Conservation (phyloP, 23 red algal species). For the Gracilaria caudata region DNA sequence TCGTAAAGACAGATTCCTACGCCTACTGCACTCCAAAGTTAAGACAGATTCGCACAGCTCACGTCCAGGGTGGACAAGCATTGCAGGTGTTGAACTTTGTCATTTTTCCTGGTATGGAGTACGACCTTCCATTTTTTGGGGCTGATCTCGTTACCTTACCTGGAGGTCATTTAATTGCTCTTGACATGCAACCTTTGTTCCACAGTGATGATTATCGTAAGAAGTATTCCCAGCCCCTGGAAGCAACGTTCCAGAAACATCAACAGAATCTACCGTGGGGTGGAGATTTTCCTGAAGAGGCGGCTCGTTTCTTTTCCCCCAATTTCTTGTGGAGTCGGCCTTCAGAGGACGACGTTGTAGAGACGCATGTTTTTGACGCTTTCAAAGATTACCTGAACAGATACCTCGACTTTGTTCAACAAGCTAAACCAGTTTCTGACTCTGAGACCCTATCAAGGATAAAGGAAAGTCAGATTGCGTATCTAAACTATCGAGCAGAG, state of each 20-base stretch:
- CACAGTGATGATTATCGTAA: slow-evolving; percentile 78
- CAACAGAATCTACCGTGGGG: slow-evolving; percentile 80
- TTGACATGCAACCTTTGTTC: slow-evolving; percentile 98
- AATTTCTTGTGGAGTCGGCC: slow-evolving; percentile 86
- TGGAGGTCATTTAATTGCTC: slow-evolving; percentile 93
- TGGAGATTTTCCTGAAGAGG: slow-evolving; percentile 93
- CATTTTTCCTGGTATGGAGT: slow-evolving; percentile 87
- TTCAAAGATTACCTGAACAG: slow-evolving; percentile 94
- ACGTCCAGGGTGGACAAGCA: slow-evolving; percentile 83
- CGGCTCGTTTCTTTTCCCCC: slow-evolving; percentile 85
- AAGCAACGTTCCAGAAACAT: slow-evolving; percentile 71
- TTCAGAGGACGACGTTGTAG: slow-evolving; percentile 71
- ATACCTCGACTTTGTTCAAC: slow-evolving; percentile 79
- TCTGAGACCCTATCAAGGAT: slow-evolving; percentile 62
- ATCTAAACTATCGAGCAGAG: slow-evolving; percentile 89
- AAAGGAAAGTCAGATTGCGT: slow-evolving; percentile 81
- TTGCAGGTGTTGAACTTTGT: slow-evolving; percentile 98
- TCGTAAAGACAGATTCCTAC: slow-evolving; percentile 78
- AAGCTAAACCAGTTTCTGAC: slow-evolving; percentile 68
- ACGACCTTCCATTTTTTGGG: slow-evolving; percentile 92
- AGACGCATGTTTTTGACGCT: slow-evolving; percentile 82
- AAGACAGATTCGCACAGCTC: slow-evolving; percentile 91
- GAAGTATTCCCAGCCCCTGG: slow-evolving; percentile 61
- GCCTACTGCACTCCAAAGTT: slow-evolving; percentile 87
- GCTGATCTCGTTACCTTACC: slow-evolving; percentile 95